phyloP scores from a whole-genome alignment of 2,329 filamentous ascomycete genomes.

The Coniochaeta prunicola region DNA sequence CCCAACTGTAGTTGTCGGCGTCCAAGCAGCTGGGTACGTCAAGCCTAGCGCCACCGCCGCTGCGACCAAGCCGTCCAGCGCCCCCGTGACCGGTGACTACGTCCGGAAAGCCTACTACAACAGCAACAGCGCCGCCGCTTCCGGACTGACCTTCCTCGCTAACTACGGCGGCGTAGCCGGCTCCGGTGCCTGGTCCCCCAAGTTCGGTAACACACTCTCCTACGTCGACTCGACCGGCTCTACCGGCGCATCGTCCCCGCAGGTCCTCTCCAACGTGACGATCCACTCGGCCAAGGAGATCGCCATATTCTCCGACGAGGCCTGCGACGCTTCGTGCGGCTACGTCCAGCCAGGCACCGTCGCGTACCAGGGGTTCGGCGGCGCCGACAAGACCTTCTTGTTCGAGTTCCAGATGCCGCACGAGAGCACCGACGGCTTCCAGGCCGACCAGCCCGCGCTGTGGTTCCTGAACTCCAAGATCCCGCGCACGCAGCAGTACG shows the following conservation, averaged over 20 bases:
- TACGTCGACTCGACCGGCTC: conserved; percentile 36
- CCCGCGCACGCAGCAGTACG: conserved; percentile 63
- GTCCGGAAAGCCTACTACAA: conserved; percentile 34
- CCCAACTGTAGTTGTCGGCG: neutral
- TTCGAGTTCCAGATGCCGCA: conserved; percentile 68
- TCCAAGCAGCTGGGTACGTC: neutral
- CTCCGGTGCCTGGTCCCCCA: conserved; percentile 23
- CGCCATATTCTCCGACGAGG: conserved; percentile 35
- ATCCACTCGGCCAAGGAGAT: conserved; percentile 38
- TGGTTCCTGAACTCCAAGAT: conserved; percentile 73
- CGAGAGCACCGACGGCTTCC: conserved; percentile 40
- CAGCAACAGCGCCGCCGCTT: neutral
- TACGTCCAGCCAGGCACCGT: conserved; percentile 33
- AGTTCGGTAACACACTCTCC: conserved; percentile 37
- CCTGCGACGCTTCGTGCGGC: conserved; percentile 35
- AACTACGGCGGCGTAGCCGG: conserved; percentile 35
- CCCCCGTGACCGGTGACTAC: conserved; percentile 23
- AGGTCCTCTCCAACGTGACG: conserved; percentile 29
- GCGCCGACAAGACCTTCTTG: conserved; percentile 65
- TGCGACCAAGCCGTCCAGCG: conserved; percentile 6
- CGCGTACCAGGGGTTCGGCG: conserved; percentile 60
- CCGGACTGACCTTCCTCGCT: conserved; percentile 40
- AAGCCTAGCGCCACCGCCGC: conserved; percentile 6
- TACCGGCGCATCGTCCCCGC: conserved; percentile 27
- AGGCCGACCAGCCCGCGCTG: conserved; percentile 63